Evolutionary conservation across 192 early-diverging fungal genomes (phyloP), one percentile per base, ranked within the genome.

Genomic region (Linnemannia schmuckeri): DNA sequence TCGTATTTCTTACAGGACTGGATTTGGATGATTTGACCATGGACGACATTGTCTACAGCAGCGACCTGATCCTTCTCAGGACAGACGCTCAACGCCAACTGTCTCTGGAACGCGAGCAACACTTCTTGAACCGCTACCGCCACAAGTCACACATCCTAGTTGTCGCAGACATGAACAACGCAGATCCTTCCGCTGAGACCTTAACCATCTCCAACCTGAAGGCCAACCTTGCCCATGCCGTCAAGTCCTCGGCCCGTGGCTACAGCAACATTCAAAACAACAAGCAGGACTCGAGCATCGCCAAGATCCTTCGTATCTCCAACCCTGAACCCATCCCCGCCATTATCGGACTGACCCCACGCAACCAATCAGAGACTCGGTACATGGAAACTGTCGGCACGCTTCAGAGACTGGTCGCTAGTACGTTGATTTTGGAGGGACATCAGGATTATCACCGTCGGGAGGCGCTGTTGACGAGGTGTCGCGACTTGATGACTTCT

Each of bases 31-130:
- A 78, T 35, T 71, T 87, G 75, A 70, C 72, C 37, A 81, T 87
- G 85, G 85, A 87, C 61, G 85, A 87, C 66, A 87, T 87, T 81
- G 72, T 87, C 33, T 81, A 78, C 72, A 87, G 76, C 54, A 87
- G 85, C 22, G 85, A 87, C 72, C 35, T 87, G 71, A 73, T 87
- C 17, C 20, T 87, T 10, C 71, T 87, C 17, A 71, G 85, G 24
- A 87, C 85, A 6, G 80, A 87, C 13, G 79, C 79, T 1, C 76
- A 80, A 52, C 85, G 85, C 35, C 85, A 87, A 81, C 79, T 87
- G 8, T 81, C 79, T 9, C 68, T 87, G 41, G 84, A 81, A 52
- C 75, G 78, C 22, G 84, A 87, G 41, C 84, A 87, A 27, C 71
- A 78, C 33, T 87, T 87, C n/a, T 70, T 87, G 70, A 81, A 81